Base-by-base conservation (phyloP, 139 green algal species). In the Chlamydomonas sp. region DNA sequence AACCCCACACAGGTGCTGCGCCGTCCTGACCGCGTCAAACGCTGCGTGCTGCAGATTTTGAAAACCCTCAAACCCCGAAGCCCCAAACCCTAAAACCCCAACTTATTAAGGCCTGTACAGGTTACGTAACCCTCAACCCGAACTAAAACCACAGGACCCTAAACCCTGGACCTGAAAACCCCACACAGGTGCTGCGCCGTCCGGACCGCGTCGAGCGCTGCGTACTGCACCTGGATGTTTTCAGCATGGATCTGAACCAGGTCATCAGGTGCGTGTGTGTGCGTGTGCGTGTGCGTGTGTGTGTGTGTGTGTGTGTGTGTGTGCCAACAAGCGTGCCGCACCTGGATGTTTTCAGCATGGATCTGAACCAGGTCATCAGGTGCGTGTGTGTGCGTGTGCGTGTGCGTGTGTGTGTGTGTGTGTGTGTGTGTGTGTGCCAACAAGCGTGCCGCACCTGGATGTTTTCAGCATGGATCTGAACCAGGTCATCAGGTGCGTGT, bases 161-260 rank as follows among this genome's bases (percentile, higher is more conserved):
- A n/a, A n/a, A 26, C 49, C 8, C 8, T 60, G 49, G 49, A 13
- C 49, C 31, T 28, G 62, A 6, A 3, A 30, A 16, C 62, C 62
- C 39, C 37, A 76, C 78, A 35, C 29, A 29, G 28, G 31, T 33
- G 13, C 24, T 47, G 1, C 79, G 82, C 29, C 70, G 81, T 62
- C 71, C 79, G 2, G 75, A 84, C 35, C 79, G 73, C 0, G 85
- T 97, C 67, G 90, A 97, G 83, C 76, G 82, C 1, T 92, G 83
- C 38, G 87, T 97, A 58, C 81, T 97, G 48, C 85, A 89, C 68
- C 86, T 97, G 63, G 83, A 95, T 78, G 82, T 97, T 20, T 63
- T 79, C 3, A 85, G 74, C 10, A 77, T 97, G 16, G 91, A 97
- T 79, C 76, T 97, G 59, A 89, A 97, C 73, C 91, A 96, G 88